Percentiles rank a stretch among this genome's conserved stretches.
These are phyloP conservation scores for Castanopsis chinensis DNA, from an alignment of 306 rosid genomes.

Conservation along the genomic window DNA sequence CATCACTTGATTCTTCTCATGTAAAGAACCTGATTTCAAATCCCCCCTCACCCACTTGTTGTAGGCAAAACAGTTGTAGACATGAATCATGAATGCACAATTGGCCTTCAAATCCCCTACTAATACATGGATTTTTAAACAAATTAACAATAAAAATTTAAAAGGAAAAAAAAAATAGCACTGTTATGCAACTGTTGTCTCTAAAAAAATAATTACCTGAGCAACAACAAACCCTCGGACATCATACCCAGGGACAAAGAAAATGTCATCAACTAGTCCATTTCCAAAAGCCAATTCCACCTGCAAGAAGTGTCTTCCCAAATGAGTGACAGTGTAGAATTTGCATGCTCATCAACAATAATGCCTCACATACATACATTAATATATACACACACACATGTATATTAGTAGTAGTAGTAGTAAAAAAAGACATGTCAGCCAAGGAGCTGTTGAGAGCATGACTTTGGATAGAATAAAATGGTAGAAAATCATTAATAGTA, in stretches of 20 bases:
- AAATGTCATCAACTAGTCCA: slow-evolving; percentile 54
- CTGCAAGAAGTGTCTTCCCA: slow-evolving; percentile 48
- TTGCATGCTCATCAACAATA: slow-evolving; percentile 16
- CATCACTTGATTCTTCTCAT: too few species aligned
- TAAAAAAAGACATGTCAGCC: too few species aligned
- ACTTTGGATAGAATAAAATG: too few species aligned
- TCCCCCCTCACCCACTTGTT: too few species aligned
- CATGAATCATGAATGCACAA: neutral
- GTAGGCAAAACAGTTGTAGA: too few species aligned
- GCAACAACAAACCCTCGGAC: slow-evolving; percentile 84
- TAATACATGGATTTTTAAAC: neutral
- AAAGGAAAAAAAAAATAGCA: slow-evolving; percentile 2
- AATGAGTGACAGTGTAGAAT: slow-evolving; percentile 21
- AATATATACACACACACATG: too few species aligned
- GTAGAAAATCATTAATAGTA: too few species aligned
- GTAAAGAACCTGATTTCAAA: too few species aligned
- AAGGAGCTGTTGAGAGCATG: too few species aligned
- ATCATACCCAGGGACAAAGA: slow-evolving; percentile 84
- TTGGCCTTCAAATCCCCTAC: neutral
- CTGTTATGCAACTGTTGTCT: neutral
- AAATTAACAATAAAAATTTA: neutral
- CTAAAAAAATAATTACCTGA: slow-evolving; percentile 63
- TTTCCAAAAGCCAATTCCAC: slow-evolving; percentile 90
- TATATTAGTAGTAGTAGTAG: too few species aligned
- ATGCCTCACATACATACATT: neutral